Evolutionary conservation across 495 filamentous ascomycete species (phyloP), one percentile per base, ranked within the genome.

Genomic region (Cenococcum geophilum): DNA sequence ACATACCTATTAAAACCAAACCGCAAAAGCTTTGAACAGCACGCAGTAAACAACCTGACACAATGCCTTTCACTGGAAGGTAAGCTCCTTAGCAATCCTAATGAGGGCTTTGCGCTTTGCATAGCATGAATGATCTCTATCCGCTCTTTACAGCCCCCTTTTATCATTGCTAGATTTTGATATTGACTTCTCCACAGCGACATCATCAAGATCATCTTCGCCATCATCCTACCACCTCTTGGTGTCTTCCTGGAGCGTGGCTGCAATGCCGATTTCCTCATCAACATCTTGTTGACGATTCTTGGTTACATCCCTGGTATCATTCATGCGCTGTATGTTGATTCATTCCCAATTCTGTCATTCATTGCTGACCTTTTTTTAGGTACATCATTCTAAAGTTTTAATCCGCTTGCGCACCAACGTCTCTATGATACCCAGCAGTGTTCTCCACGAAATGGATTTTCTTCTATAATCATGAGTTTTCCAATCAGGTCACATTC

Each of bases 171-270:
- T 59, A 54, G 21, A 48, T 35, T 36, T 50, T n/a, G 47, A 22
- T 25, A 5, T 51, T 51, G 48, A 9, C 21, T 8, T 23, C 18
- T 25, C 16, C 25, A 20, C 49, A 92, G 89, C 75, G 89, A 95
- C 72, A 89, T 92, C 80, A 86, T 85, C 87, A 92, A 95, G 80
- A 91, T 95, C 80, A 84, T 93, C 76, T 78, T 92, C 72, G 87
- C 89, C 77, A 79, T 95, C 77, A 76, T 95, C 78, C 79, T 95
- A 54, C 92, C 92, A 42, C 92, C 92, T 64, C 79, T 95, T 36
- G 89, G 90, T 74, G 92, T 95, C 72, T 95, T 96, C 81, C 83
- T 95, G 60, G 88, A 93, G 80, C 84, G 86, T 42, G 91, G 91
- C 71, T 91, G 88, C 77, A 82, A 83, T 73, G 81, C 83, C 69